Evolutionary conservation across 495 filamentous ascomycete species (phyloP).

Genomic region (Talaromyces thailandensis): DNA sequence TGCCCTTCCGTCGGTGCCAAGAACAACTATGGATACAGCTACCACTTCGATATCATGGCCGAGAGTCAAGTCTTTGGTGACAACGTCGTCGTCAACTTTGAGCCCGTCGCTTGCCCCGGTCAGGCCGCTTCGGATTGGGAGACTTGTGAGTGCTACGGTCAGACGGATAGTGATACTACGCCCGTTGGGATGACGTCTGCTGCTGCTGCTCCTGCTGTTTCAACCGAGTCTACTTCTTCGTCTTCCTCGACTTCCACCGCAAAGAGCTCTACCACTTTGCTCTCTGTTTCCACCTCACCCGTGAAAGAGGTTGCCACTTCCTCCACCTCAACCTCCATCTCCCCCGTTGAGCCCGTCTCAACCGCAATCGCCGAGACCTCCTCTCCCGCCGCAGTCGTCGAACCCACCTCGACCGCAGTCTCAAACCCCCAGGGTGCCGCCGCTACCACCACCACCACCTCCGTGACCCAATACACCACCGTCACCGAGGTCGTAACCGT

Average conservation of each 20-base stretch:
- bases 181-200: slow-evolving; percentile 5
- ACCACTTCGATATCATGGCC: slow-evolving; percentile 36
- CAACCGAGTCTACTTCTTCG: neutral
- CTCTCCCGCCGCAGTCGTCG: neutral
- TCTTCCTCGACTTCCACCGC: neutral
- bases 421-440: neutral
- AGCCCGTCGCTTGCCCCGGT: slow-evolving; percentile 23
- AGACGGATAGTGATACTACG: slow-evolving; percentile 9
- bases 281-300: neutral
- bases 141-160: slow-evolving; percentile 12
- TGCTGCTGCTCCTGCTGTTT: neutral
- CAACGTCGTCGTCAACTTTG: slow-evolving; percentile 29
- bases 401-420: neutral
- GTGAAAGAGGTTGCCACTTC: neutral
- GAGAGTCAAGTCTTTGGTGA: slow-evolving; percentile 25
- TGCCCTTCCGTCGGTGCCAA: slow-evolving; percentile 19
- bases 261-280: neutral
- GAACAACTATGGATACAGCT: slow-evolving; percentile 30
- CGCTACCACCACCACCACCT: neutral
- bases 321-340: neutral
- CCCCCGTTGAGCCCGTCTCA: neutral
- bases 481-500: neutral
- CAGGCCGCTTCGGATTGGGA: slow-evolving; percentile 12
- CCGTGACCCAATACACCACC: neutral
- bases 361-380: neutral